Base-by-base conservation (phyloP, 2,329 filamentous ascomycete genomes). In the Geosmithia flava region DNA sequence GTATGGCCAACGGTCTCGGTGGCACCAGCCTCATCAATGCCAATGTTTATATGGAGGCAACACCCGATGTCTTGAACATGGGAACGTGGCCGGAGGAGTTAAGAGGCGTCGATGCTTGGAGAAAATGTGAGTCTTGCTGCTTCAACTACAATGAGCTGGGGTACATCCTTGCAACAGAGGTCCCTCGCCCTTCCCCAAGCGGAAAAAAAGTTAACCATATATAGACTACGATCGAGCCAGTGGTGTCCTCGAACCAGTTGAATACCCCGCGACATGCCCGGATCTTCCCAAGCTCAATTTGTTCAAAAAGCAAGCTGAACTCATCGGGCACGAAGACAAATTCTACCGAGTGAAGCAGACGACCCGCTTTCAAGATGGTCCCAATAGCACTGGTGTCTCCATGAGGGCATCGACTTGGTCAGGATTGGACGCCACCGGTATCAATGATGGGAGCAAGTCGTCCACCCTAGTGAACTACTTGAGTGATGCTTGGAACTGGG, bases 401-500 rank as follows among this genome's bases (percentile, higher is more conserved):
- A 82, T 85, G 80, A 65, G 69, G 19, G 68, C 73, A 0, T 82
- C 78, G 1, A 70, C 72, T 0, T 63, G 80, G 20, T 77, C 76
- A 0, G 81, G 81, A 1, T 77, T 81, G 59, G 81, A 85, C 53
- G 63, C 61, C 40, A 83, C 80, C 0, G 81, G 81, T 1, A 54
- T 82, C 50, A 85, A 85, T 53, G 81, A 85, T 58, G 79, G 79
- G 2, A 83, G 78, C 29, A 85, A 84, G 61, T 83, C 73, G 17
- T 81, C 75, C 11, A 83, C 77, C 0, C 66, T 80, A 1, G 78
- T 82, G 39, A 85, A 81, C 0, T 85, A 85, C 55, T 64, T 85
- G 7, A 71, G 77, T 7, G 81, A 85, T 59, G 80, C 82, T 2
- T 85, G 80, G 81, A 82, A 83, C 55, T 82, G 80, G 78, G 82